Evolutionary conservation across 179 eudicot genomes (phyloP).

Genomic region (Pouteria campechiana): DNA sequence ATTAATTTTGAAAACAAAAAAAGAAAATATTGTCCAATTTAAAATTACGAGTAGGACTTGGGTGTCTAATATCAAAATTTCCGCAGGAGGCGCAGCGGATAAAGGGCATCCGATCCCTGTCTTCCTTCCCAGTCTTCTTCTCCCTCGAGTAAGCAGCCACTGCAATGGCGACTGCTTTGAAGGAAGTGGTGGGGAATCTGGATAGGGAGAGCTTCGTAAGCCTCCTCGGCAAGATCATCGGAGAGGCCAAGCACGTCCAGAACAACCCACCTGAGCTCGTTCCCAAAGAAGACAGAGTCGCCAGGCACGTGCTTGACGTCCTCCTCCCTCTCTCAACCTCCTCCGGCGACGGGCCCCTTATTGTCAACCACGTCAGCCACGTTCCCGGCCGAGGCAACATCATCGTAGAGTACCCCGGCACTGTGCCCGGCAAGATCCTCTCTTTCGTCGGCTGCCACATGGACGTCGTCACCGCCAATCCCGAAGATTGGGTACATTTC

Average conservation of each 20-base stretch:
- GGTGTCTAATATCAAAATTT: no score
- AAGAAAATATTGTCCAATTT: no score
- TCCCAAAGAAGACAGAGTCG: constrained; percentile 88
- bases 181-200: constrained; percentile 45
- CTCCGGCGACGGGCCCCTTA: constrained; percentile 71
- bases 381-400: constrained; percentile 71
- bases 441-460: constrained; percentile 98
- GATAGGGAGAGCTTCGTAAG: constrained; percentile 49
- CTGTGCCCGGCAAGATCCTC: constrained; percentile 42
- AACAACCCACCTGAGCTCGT: constrained; percentile 97
- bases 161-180: constrained; percentile 20
- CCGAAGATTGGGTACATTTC: constrained; percentile 65
- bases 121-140: no score
- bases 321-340: constrained; percentile 65
- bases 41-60: no score
- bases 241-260: constrained; percentile 78
- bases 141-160: no score
- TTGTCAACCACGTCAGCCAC: constrained; percentile 64
- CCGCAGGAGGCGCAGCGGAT: no score
- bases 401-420: constrained; percentile 91
- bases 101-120: no score
- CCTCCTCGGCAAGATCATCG: constrained; percentile 66
- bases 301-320: constrained; percentile 47
- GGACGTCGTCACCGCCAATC: constrained; percentile 98
- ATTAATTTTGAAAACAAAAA: no score